These are phyloP conservation scores for Pseudomonodictys pantanalensis DNA, from an alignment of 495 filamentous ascomycete species.

Conservation along the genomic window DNA sequence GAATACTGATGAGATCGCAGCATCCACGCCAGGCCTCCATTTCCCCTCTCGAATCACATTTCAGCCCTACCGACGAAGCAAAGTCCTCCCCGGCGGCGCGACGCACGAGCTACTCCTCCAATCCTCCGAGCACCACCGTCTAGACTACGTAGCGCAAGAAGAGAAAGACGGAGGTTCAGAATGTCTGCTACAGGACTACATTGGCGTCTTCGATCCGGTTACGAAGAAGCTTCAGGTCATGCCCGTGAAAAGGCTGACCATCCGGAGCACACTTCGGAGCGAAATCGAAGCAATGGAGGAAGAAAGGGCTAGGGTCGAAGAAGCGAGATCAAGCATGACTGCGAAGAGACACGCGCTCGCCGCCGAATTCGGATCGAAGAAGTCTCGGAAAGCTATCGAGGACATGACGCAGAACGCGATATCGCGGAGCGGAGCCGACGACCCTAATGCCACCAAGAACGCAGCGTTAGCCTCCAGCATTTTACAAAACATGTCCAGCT, in stretches of 20 bases:
- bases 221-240: conserved; percentile 70
- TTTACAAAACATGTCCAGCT: conserved; percentile 47
- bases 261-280: conserved; percentile 46
- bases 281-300: conserved; percentile 52
- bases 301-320: conserved; percentile 48
- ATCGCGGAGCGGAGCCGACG: conserved; percentile 31
- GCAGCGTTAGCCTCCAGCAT: conserved; percentile 30
- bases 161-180: conserved; percentile 60
- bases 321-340: conserved; percentile 36
- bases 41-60: conserved; percentile 56
- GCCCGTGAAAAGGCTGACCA: conserved; percentile 69
- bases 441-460: conserved; percentile 8
- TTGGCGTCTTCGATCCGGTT: conserved; percentile 78
- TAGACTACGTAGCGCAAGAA: conserved; percentile 82
- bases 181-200: conserved; percentile 73
- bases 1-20: conserved; percentile 42
- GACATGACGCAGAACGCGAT: conserved; percentile 79
- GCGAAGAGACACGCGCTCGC: conserved; percentile 65
- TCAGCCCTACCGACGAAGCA: conserved; percentile 55
- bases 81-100: conserved; percentile 37
- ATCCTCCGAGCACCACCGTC: conserved; percentile 67
- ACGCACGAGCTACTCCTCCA: conserved; percentile 70
- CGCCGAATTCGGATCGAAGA: conserved; percentile 89
- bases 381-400: conserved; percentile 79
- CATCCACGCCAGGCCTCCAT: conserved; percentile 64